Evolutionary conservation across 805 yeast species (phyloP), one percentile per base, ranked within the genome.

Genomic region (Ogataea ganodermae): DNA sequence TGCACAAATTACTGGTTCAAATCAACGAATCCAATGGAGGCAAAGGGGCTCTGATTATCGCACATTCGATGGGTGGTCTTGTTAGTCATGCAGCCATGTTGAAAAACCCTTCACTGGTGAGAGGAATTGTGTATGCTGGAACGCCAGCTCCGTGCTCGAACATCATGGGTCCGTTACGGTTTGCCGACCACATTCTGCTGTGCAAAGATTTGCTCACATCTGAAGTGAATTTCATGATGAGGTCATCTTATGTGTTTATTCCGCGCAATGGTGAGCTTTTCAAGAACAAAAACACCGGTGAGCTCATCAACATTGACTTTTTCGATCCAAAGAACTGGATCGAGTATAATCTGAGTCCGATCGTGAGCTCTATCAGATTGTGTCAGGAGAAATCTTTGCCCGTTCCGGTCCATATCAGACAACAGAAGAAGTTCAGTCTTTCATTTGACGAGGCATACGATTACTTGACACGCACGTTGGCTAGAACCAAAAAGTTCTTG

Each of bases 61-160:
- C 94, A 0, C 97, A 91, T 64, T 89, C 96, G 0, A 90, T 91
- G 97, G 97, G 97, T 44, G 97, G 97, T 0, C 62, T 91, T 27
- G 76, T 91, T 6, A 81, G 96, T 0, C 96, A 89, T 61, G 83
- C 85, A 46, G 89, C 86, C 0, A 70, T 91, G 74, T 86, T 84
- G 45, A 69, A 70, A 43, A 76, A 80, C 49, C 90, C 96, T 0
- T 68, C 76, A 12, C 64, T 89, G 35, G 77, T 91, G 58, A 73
- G 91, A 50, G 92, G 94, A 1, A 56, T 91, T 1, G 66, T 91
- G 2, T 91, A 89, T 59, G 92, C 80, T 12, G 97, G 97, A 1
- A 76, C 82, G 0, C 97, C 97, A 2, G 73, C 83, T 18, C 88
- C 86, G 59, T 89, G 96, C 65, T 80, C 90, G 9, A 89, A 89